Evolutionary conservation across 352 stramenopile genomes (phyloP), one percentile per base, ranked within the genome.

Genomic region (Phytophthora hybrid): DNA sequence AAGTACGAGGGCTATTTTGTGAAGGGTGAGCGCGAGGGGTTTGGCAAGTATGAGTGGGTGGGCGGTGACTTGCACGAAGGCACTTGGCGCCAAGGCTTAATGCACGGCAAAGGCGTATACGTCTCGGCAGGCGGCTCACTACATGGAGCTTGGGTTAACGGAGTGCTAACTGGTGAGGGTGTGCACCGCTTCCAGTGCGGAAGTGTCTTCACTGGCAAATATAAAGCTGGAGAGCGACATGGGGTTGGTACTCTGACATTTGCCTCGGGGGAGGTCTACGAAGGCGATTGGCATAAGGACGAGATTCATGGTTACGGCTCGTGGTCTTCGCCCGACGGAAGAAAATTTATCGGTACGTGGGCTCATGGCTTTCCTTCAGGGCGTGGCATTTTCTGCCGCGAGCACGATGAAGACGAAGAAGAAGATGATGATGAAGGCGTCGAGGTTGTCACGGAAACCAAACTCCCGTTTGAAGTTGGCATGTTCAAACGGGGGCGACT

Each of bases 31-130:
- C 85, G 84, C 29, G 73, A 84, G 18, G 89, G 89, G 4, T 93
- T 86, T 61, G 89, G 87, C 49, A 84, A 70, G 37, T 95, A 94
- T 61, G 77, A 77, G 31, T 95, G 89, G 89, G 78, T 75, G n/a
- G 88, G 89, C 16, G 87, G 89, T 19, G 87, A 93, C 58, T 72
- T 73, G 7, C 80, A 94, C 56, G 81, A 93, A 72, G 89, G 89
- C 39, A 80, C 63, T 6, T 93, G 87, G 88, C 46, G 60, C 2
- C 62, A 69, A 53, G 87, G 84, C 5, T 55, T 79, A 19, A 93
- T 93, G 85, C 85, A 96, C 53, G 89, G 89, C 16, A 82, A 80
- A 47, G 89, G 87, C 4, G 54, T 92, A 31, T 92, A 89, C 59
- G 78, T 66, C 13, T 74, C 71, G 16, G 37, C 67, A 4, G 52